These are phyloP conservation scores for Plectosphaerella plurivora DNA, from an alignment of 2,329 filamentous ascomycete genomes.

Conservation along the genomic window DNA sequence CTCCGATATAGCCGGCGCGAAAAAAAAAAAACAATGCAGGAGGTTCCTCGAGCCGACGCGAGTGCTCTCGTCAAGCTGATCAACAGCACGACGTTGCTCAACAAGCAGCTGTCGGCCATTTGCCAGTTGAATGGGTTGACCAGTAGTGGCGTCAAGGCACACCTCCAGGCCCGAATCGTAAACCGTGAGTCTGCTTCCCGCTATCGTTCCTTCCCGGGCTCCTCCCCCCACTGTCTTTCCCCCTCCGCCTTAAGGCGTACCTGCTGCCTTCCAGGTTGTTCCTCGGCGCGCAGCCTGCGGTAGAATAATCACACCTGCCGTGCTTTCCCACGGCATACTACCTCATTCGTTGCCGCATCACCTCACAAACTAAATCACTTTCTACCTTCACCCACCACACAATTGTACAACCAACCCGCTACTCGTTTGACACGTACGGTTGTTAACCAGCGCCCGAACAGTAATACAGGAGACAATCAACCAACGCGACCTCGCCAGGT, in stretches of 20 bases:
- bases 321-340: too few species aligned
- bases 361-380: too few species aligned
- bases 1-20: too few species aligned
- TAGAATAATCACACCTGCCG: too few species aligned
- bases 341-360: too few species aligned
- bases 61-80: constrained; percentile 38
- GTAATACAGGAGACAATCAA: constrained; percentile 36
- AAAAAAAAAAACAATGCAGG: constrained; percentile 11
- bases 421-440: too few species aligned
- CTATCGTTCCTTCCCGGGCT: constrained; percentile 4
- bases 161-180: constrained; percentile 74
- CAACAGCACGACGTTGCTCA: constrained; percentile 41
- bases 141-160: constrained; percentile 79
- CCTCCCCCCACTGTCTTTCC: background rate
- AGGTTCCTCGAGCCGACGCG: constrained; percentile 36
- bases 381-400: too few species aligned
- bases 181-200: constrained; percentile 46
- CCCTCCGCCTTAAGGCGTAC: constrained; percentile 2
- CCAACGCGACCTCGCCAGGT: constrained; percentile 31
- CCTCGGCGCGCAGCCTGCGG: background rate
- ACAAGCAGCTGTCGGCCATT: constrained; percentile 69
- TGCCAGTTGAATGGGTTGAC: constrained; percentile 70
- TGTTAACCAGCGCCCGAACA: constrained; percentile 12
- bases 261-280: background rate
- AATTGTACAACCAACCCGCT: too few species aligned